Base-by-base conservation (phyloP, 805 yeast genomes). In the Sugiyamaella valdiviana region DNA sequence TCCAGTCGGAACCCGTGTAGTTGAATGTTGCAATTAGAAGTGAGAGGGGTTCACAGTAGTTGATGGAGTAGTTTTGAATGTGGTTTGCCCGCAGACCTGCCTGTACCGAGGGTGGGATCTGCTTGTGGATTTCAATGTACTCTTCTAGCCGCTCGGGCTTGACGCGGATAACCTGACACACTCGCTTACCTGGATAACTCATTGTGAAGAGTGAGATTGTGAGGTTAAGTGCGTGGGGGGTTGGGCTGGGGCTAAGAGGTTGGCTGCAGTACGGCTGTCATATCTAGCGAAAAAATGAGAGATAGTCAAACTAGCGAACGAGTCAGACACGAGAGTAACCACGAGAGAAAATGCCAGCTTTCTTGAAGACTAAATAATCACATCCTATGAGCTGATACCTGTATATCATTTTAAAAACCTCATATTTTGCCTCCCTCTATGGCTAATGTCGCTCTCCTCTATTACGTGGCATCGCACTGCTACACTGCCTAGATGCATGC, bases 1-100 rank as follows among this genome's bases (percentile, higher is more conserved):
- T 70, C 68, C 70, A 66, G 48, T 70, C 59, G 40, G 67, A 65
- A 7, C 74, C 74, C 7, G 66, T 57, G 50, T 70, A 70, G 50
- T 68, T 68, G 59, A 69, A 61, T 41, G 50, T 63, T 36, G 72
- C 72, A 45, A 70, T 68, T 16, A 70, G 51, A 15, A 70, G 44
- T 20, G 54, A 55, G 44, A 63, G 61, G 22, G 53, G 49, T 6
- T 69, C 66, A 36, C 63, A 46, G 48, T 68, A 69, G 50, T 65
- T 65, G 48, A 70, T 69, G 1, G 73, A 69, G 56, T 70, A 70
- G 57, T 70, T 74, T 51, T 67, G 72, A 44, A 70, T 66, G 48
- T 68, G 69, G 50, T 66, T 66, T 40, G 67, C 64, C 14, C 55
- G 53, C 26, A 70, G 51, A 48, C 61, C 64, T 24, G 54, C 63